Evolutionary conservation across 2,329 filamentous ascomycete species (phyloP), one percentile per base, ranked within the genome.

Genomic region (Monosporascus sp.): DNA sequence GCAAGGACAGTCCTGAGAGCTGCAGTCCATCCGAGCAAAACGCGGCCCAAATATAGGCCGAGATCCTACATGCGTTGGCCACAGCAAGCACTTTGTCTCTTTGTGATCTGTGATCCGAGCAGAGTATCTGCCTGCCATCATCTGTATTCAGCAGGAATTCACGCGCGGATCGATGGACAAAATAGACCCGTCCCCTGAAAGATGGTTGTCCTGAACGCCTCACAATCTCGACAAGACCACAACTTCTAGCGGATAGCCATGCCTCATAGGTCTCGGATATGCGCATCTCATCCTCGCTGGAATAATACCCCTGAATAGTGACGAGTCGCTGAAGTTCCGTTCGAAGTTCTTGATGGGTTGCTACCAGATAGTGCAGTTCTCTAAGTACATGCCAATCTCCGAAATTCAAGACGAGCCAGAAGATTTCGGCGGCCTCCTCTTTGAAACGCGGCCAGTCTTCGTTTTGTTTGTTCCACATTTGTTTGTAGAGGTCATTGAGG

Each of bases 401-500:
- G 11, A 37, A 14, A 39, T 35, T 35, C 11, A 35, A 50, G 5
- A 37, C 17, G 24, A 49, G 24, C 48, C 48, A 47, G 31, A 53
- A 50, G 6, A 50, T 25, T 18, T 48, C 31, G 8, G 56, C 52
- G 15, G 55, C 52, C 37, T 58, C 39, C 35, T 48, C 7, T 38
- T 47, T 51, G 41, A 55, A 58, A 11, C 25, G 25, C 22, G 22
- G 45, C 27, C 45, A n/a, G 49, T 58, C 48, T 9, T 14, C 45
- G 37, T 55, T 56, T 37, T 46, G 41, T 14, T 46, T 57, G 4
- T 53, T 43, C 58, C 56, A 58, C 52, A 60, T 60, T 25, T 53
- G 51, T 17, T 48, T 48, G 27, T 53, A 60, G n/a, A 60, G 24
- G 1, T 38, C 48, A 31, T 56, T 31, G 18, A 60, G 52, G 5